A percentile compares a stretch with the other conserved stretches of the same genome.
These are phyloP conservation scores for Pseudocercospora musae DNA, from an alignment of 2,329 filamentous ascomycete genomes.

Conservation along the genomic window DNA sequence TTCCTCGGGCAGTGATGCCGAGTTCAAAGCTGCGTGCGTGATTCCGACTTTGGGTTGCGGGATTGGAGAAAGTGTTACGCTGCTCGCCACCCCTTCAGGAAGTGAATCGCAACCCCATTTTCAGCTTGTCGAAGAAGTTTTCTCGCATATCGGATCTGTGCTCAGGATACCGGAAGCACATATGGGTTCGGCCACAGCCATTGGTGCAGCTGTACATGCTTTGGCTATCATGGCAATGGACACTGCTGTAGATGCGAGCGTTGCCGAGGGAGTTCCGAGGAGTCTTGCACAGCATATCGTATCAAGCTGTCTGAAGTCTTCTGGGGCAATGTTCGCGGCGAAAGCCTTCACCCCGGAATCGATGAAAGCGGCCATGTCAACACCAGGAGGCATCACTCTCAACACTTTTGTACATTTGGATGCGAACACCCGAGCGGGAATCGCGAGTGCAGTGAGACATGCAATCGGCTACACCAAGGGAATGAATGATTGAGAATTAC, in stretches of 20 bases:
- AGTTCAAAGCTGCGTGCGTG: slow-evolving; percentile 18
- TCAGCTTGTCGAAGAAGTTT: slow-evolving; percentile 9
- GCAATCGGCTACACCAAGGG: slow-evolving; percentile 10
- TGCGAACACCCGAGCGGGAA: slow-evolving; percentile 2
- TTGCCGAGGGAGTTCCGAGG: slow-evolving; percentile 26
- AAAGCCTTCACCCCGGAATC: slow-evolving; percentile 26
- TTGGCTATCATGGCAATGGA: slow-evolving; percentile 27
- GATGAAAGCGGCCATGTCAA: slow-evolving; percentile 29
- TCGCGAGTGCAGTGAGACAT: slow-evolving; percentile 7
- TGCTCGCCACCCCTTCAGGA: slow-evolving; percentile 16
- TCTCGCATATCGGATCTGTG: slow-evolving; percentile 18
- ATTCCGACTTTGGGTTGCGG: slow-evolving; percentile 26
- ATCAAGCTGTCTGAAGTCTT: slow-evolving; percentile 23
- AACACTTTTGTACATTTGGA: slow-evolving; percentile 25
- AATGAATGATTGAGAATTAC: slow-evolving; percentile 5
- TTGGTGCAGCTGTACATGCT: slow-evolving; percentile 28
- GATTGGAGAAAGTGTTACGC: slow-evolving; percentile 21
- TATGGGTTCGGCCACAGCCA: slow-evolving; percentile 28
- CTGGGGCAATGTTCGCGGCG: slow-evolving; percentile 18
- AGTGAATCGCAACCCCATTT: slow-evolving; percentile 11
- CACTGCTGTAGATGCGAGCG: slow-evolving; percentile 27
- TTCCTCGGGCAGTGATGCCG: neutral
- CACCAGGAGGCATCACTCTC: slow-evolving; percentile 26
- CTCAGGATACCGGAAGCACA: slow-evolving; percentile 23
- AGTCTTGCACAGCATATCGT: slow-evolving; percentile 19